Percentiles rank a stretch among this genome's conserved stretches.
phyloP scores from a whole-genome alignment of 2,329 filamentous ascomycete genomes.

The Fusarium chuoi region DNA sequence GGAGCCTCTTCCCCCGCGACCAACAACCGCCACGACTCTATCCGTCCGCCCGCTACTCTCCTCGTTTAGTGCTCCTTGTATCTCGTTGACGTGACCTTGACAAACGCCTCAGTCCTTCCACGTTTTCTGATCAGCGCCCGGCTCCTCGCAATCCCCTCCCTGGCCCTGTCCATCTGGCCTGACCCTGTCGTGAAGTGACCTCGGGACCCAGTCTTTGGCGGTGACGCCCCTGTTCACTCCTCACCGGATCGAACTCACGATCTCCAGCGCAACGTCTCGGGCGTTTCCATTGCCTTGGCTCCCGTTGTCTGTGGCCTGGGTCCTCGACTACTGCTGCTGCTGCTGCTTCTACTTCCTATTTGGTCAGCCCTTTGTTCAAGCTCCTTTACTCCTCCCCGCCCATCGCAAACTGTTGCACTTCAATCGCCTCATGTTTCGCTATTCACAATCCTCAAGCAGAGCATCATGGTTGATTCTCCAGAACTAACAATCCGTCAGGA shows the following conservation, averaged over 20 bases:
- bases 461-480: slow-evolving; percentile 44
- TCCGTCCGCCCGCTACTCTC: slow-evolving; percentile 19
- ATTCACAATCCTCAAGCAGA: slow-evolving; percentile 17
- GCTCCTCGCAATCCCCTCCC: slow-evolving; percentile 2
- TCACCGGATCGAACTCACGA: slow-evolving; percentile 43
- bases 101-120: slow-evolving; percentile 25
- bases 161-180: slow-evolving; percentile 11
- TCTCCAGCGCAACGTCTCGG: slow-evolving; percentile 39
- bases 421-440: slow-evolving; percentile 24
- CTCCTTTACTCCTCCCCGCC: slow-evolving; percentile 13
- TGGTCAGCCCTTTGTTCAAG: slow-evolving; percentile 29
- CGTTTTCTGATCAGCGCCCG: slow-evolving; percentile 26
- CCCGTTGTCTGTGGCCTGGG: slow-evolving; percentile 7
- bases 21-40: slow-evolving; percentile 33
- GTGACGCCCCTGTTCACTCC: slow-evolving; percentile 38
- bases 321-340: neutral
- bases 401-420: slow-evolving; percentile 8
- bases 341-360: slow-evolving; percentile 22
- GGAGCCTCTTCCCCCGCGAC: slow-evolving; percentile 44
- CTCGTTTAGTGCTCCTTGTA: slow-evolving; percentile 9
- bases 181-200: slow-evolving; percentile 38
- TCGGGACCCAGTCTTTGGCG: slow-evolving; percentile 40
- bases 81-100: neutral
- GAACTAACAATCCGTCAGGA: slow-evolving; percentile 50
- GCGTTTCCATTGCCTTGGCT: slow-evolving; percentile 28